Evolutionary conservation across 805 yeast species (phyloP), one percentile per base, ranked within the genome.

Genomic region (Scheffersomyces ergatensis): DNA sequence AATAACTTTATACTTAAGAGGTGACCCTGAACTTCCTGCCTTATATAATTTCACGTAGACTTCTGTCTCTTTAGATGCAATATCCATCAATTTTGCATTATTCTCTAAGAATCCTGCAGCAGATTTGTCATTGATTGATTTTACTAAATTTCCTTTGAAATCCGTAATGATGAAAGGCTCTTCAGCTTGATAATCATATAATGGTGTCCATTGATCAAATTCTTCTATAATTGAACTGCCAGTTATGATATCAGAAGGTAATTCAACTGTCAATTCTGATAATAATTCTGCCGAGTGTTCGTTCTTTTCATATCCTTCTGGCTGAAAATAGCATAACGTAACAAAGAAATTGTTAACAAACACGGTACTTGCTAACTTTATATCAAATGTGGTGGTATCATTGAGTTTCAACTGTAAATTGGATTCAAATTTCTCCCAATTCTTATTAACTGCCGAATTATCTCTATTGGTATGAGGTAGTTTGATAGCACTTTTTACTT

Each of bases 101-200:
- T 62, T 58, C 46, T 80, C 83, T 39, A 84, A 60, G 44, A 58
- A 77, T 25, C 70, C 67, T 0, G 89, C 74, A 0, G 89, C 88
- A 0, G 87, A 72, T 39, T 60, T 51, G 19, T 63, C 60, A 51
- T 84, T 74, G 44, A 84, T 72, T 5, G 70, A 50, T 55, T 82
- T 80, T 46, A 83, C 64, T 57, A 84, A 66, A 54, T 84, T 84
- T 8, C 82, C 84, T 4, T 71, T 67, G 41, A 68, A 67, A 2
- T 65, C 57, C 0, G 87, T 78, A 38, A 83, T 65, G 4, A 50
- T 43, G 38, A 78, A 62, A 23, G 55, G 55, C 9, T 48, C 54
- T 5, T 45, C 49, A 5, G 49, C 51, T 1, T 50, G 33, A 13
- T n/a, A 5, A 14, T 49, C 53, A 36, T 56, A 51, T 29, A 70